These are phyloP conservation scores for Eucalyptus viminalis DNA, from an alignment of 345 rosid genomes.

Conservation along the genomic window DNA sequence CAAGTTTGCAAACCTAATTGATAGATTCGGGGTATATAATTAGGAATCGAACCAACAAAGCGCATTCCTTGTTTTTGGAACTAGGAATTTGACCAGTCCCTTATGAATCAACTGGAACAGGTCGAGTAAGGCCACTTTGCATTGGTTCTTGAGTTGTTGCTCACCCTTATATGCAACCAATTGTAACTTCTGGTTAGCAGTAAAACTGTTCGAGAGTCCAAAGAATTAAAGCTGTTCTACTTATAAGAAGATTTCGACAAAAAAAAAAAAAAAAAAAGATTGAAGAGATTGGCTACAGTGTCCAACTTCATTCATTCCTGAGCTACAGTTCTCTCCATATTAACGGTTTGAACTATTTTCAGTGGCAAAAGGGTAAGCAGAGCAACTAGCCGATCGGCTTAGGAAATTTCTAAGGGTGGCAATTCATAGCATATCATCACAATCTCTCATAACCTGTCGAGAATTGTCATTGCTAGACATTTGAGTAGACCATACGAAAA, in stretches of 20 bases:
- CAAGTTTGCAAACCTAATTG: neutral
- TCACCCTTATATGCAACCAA: neutral
- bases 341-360: neutral
- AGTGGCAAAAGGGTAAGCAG: neutral
- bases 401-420: neutral
- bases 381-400: neutral
- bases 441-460: neutral
- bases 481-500: neutral
- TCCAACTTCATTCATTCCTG: neutral
- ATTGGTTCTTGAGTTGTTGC: neutral
- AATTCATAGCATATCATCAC: neutral
- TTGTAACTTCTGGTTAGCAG: neutral
- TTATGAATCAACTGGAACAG: neutral
- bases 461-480: neutral
- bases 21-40: neutral
- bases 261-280: too few relatives aligned
- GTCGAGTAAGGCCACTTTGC: neutral
- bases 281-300: neutral
- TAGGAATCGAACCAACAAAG: neutral
- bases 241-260: neutral
- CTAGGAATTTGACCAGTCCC: rapidly evolving
- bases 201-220: neutral
- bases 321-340: neutral
- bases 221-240: neutral
- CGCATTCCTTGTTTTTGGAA: rapidly evolving